phyloP scores from a whole-genome alignment of 495 filamentous ascomycete genomes.

The Sporormia fimetaria region DNA sequence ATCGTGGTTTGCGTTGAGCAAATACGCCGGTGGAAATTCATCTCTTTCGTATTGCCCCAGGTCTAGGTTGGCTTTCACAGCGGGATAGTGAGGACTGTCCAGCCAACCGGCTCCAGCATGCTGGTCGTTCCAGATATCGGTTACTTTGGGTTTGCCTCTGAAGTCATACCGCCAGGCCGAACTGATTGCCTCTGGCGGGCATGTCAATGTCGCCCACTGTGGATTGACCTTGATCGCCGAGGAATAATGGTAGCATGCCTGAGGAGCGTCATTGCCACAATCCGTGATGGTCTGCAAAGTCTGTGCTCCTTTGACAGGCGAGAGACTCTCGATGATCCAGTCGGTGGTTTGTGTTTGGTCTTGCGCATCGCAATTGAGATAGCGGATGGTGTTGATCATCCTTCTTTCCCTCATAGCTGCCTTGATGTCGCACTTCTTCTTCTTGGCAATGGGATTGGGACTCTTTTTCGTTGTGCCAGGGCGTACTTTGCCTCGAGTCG shows the following conservation, averaged over 20 bases:
- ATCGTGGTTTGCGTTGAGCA: background rate
- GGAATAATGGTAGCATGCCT: slow-evolving; percentile 5
- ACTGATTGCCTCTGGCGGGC: background rate
- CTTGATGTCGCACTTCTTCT: background rate
- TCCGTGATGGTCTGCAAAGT: background rate
- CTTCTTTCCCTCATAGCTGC: too few relatives aligned
- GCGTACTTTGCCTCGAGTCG: background rate
- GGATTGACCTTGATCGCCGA: background rate
- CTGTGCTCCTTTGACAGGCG: background rate
- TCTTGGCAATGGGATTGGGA: background rate
- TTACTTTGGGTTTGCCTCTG: background rate
- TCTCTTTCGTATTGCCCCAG: background rate
- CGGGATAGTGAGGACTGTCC: too few relatives aligned
- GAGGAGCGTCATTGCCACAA: too few relatives aligned
- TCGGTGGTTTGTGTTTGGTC: background rate
- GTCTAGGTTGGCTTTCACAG: background rate
- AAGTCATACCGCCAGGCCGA: too few relatives aligned
- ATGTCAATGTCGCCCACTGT: background rate
- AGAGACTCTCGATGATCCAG: background rate
- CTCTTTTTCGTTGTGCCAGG: background rate
- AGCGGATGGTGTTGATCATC: too few relatives aligned
- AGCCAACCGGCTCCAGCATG: slow-evolving; percentile 1
- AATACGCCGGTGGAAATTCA: slow-evolving; percentile 2
- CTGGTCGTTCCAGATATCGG: background rate
- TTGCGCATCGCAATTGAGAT: too few relatives aligned